phyloP scores from a whole-genome alignment of 331 rosid species.

The Prunus yedoensis region DNA sequence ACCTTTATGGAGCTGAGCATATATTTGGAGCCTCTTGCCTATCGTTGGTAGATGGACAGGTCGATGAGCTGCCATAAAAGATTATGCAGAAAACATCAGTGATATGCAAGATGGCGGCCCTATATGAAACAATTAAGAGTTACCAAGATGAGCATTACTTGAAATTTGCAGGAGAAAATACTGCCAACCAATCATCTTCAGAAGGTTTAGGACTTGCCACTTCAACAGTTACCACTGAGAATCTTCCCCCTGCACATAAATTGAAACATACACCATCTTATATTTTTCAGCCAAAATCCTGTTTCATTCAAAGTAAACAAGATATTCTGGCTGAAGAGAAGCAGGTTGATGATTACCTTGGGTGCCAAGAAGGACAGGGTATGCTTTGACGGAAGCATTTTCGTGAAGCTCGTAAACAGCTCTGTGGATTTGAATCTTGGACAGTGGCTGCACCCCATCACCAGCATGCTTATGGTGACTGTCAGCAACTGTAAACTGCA shows the following conservation, averaged over 20 bases:
- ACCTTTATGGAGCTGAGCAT: constrained; percentile 90
- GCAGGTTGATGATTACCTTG: constrained; percentile 25
- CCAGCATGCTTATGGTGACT: too few relatives aligned
- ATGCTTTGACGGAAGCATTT: too few relatives aligned
- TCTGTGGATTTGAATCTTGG: too few relatives aligned
- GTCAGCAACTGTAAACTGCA: too few relatives aligned
- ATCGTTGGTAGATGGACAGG: constrained; percentile 45
- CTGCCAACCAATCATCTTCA: constrained; percentile 69
- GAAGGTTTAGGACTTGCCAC: constrained; percentile 49
- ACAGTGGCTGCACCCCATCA: too few relatives aligned
- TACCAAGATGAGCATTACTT: constrained; percentile 43
- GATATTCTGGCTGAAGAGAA: neutral
- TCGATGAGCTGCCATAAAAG: constrained; percentile 45
- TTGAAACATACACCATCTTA: neutral
- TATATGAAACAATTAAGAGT: neutral
- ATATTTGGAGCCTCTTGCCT: constrained; percentile 44
- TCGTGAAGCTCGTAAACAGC: too few relatives aligned
- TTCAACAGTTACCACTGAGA: constrained; percentile 49
- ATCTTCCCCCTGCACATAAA: constrained; percentile 60
- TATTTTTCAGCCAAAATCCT: neutral
- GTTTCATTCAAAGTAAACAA: neutral
- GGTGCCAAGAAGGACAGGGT: constrained; percentile 57
- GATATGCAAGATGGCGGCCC: neutral
- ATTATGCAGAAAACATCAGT: neutral
- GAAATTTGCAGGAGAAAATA: constrained; percentile 79